These are phyloP conservation scores for Lanmaoa rubissima DNA, from an alignment of 768 basidiomycete genomes.

Conservation along the genomic window DNA sequence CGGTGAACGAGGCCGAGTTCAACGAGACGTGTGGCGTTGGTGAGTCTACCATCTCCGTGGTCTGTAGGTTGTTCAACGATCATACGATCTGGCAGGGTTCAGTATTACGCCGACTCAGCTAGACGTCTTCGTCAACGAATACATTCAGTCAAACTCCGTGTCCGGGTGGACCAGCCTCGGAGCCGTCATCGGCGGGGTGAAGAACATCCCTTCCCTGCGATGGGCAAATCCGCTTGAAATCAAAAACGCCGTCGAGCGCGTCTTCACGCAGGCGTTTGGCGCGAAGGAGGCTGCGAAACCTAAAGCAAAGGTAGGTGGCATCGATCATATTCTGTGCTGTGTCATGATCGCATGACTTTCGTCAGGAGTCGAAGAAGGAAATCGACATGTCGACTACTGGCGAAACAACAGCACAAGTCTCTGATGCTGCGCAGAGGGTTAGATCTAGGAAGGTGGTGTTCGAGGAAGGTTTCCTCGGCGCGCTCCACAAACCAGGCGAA, in stretches of 20 bases:
- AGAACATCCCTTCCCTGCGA: slow-evolving; percentile 57
- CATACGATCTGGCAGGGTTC: slow-evolving; percentile 56
- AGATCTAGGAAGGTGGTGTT: slow-evolving; percentile 66
- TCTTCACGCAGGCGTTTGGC: slow-evolving; percentile 68
- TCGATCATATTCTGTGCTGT: neutral
- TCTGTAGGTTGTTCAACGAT: slow-evolving; percentile 1
- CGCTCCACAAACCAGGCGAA: slow-evolving; percentile 89
- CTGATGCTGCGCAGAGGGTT: slow-evolving; percentile 37
- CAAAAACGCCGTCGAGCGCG: slow-evolving; percentile 75
- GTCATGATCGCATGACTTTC: neutral
- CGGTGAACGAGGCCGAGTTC: slow-evolving; percentile 70
- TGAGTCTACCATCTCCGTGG: slow-evolving; percentile 37
- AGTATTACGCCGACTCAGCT: slow-evolving; percentile 70
- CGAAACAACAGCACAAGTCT: slow-evolving; percentile 25
- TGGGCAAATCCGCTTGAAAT: slow-evolving; percentile 86
- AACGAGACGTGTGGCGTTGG: slow-evolving; percentile 85
- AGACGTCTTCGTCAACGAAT: slow-evolving; percentile 48
- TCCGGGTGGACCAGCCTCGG: slow-evolving; percentile 79
- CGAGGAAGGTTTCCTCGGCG: slow-evolving; percentile 90
- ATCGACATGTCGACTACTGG: slow-evolving; percentile 11
- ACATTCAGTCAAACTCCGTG: slow-evolving; percentile 53
- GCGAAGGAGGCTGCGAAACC: slow-evolving; percentile 63
- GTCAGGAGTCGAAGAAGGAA: slow-evolving; percentile 53
- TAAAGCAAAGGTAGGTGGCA: slow-evolving; percentile 56
- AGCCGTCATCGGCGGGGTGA: slow-evolving; percentile 60